These are phyloP conservation scores for Potentilla sterilis DNA, from an alignment of 306 rosid species.

Conservation along the genomic window DNA sequence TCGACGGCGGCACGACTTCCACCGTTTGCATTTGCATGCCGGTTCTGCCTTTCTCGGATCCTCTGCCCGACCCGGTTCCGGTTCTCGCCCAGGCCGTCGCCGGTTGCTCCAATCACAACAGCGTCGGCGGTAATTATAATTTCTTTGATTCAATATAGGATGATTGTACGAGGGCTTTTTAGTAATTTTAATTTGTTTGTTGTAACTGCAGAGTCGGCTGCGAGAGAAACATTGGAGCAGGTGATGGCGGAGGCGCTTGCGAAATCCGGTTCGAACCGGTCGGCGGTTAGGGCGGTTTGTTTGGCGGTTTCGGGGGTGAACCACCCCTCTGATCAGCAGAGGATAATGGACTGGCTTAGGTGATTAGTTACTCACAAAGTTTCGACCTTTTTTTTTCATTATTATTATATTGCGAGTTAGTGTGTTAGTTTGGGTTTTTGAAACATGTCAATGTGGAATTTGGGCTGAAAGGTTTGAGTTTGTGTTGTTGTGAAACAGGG, in stretches of 20 bases:
- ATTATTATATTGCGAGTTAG: not conserved
- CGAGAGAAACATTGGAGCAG: constrained; percentile 82
- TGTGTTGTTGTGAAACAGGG: constrained; percentile 49
- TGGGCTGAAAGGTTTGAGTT: not conserved
- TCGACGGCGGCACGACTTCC: constrained; percentile 89
- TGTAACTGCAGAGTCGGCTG: constrained; percentile 62
- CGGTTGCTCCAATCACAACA: constrained; percentile 93
- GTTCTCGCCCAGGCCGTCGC: constrained; percentile 75
- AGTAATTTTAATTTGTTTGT: not conserved
- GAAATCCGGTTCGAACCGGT: constrained; percentile 70
- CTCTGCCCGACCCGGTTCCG: constrained; percentile 58
- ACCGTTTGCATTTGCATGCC: constrained; percentile 89
- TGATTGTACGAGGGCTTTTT: not conserved
- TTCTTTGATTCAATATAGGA: not conserved
- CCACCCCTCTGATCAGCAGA: constrained; percentile 85
- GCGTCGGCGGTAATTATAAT: constrained; percentile 67
- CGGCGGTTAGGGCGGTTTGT: constrained; percentile 87
- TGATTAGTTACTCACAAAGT: constrained; percentile 19
- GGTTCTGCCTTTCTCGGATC: constrained; percentile 40
- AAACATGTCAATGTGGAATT: not conserved
- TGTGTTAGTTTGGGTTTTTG: not conserved
- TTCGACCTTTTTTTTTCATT: not conserved
- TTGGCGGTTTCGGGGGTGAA: constrained; percentile 90
- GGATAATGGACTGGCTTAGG: constrained; percentile 82
- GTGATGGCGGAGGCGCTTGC: constrained; percentile 86